Evolutionary conservation across 768 basidiomycete genomes (phyloP), one percentile per base, ranked within the genome.

Genomic region (Ramaria sp.): DNA sequence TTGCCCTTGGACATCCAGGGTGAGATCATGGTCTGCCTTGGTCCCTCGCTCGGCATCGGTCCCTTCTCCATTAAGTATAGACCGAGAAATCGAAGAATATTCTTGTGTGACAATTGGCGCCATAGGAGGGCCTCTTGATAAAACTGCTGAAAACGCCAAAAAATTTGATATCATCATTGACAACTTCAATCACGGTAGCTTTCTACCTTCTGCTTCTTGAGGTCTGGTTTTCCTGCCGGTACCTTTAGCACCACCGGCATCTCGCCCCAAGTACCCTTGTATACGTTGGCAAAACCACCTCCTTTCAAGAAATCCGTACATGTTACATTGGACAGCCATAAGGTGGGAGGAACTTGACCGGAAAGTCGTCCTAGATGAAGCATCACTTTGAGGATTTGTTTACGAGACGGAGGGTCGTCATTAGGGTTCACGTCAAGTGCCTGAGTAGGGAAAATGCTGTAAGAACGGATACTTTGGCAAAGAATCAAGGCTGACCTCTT

Each of bases 71-170:
- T n/a, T n/a, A n/a, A n/a, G n/a, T 49, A 45, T 41, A 54, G 20
- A 12, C 53, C 53, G 11, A 42, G 19, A 37, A 54, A 54, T 3
- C 6, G 53, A 30, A 54, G 43, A 30, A 54, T 37, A 54, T 54
- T 54, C 13, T 42, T 5, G 41, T 54, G 53, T 10, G 24, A 31
- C 17, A 54, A 37, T 46, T 54, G 38, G 24, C 43, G 19, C 53
- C 53, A 54, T 27, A 54, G 13, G n/a, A 42, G 53, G 5, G 37
- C 53, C 37, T 54, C 53, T 24, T 37, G n/a, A 27, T 20, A 54
- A 46, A 54, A 54, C 20, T 24, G n/a, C 53, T 54, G n/a, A 12
- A 54, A n/a, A 12, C 10, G 12, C 20, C n/a, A n/a, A 30, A 33
- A 15, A 24, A 50, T 5, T 50, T 17, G 7, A 27, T 24, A 24